Evolutionary conservation across 2,329 filamentous ascomycete genomes (phyloP), one percentile per base, ranked within the genome.

Genomic region (Arthroderma sp.): DNA sequence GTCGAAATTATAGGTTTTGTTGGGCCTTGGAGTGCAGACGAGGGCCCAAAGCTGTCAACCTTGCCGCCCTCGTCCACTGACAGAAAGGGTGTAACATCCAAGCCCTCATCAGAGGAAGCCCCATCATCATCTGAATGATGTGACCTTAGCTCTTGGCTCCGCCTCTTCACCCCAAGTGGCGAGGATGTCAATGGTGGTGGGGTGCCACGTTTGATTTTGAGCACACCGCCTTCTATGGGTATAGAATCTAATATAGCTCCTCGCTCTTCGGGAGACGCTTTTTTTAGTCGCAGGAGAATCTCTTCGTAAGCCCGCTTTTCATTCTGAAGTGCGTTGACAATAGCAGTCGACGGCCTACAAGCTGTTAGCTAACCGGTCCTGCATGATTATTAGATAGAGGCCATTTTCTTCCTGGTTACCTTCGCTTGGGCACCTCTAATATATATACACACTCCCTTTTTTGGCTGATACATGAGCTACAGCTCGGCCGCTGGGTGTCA

Each of bases 401-500:
- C 8, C 33, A 8, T 5, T 31, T 11, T n/a, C 4, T 34, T 9
- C 22, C 11, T 37, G 6, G 29, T 22, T 49, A 52, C 52, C 52
- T 53, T 30, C 49, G 43, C 39, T 50, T 52, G 2, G 52, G 52
- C 3, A 48, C 46, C 30, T 53, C 52, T 15, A 49, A 40, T 11
- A 44, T 45, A 43, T 54, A 54, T 11, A 52, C 44, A 36, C 52
- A 54, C 34, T 53, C 43, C 22, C 47, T 49, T 31, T 50, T 49
- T 36, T 53, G 51, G 37, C 43, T 53, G 43, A 58, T 51, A 44
- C 61, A 64, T 41, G 60, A 52, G 34, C 57, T 56, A 51, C 61
- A 63, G 33, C 54, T 56, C 47, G 61, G 61, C 38, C 57, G 58
- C 44, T 54, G 47, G 47, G 53, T 55, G 47, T 63, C 58, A 52